Conservation (phyloP, 1,139 yeast species). For the Komagataea norvegica region DNA sequence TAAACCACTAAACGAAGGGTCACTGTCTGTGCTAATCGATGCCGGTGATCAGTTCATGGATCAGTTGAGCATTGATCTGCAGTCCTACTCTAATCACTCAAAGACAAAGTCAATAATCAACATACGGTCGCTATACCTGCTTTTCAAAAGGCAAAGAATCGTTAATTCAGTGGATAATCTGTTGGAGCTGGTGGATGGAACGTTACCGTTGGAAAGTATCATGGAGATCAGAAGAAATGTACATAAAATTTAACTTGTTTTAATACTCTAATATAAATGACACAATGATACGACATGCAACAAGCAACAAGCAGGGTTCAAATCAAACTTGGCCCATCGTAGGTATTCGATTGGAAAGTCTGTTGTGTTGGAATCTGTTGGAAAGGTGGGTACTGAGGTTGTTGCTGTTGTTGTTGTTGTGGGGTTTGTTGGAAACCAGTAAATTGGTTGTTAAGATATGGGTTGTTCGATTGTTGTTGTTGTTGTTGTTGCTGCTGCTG, state of each 20-base stretch:
- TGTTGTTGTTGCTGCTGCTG: conserved; percentile 16
- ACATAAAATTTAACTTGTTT: conserved; percentile 7
- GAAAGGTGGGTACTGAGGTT: neutral
- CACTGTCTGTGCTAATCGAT: conserved; percentile 8
- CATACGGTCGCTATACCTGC: conserved; percentile 11
- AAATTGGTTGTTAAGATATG: conserved; percentile 10
- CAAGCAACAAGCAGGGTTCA: no score
- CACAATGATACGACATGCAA: no score
- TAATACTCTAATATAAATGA: no score
- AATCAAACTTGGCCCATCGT: conserved; percentile 9
- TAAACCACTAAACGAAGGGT: conserved; percentile 15
- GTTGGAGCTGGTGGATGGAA: conserved; percentile 16
- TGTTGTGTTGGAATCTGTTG: conserved; percentile 1
- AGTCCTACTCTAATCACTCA: conserved; percentile 20
- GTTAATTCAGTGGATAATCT: conserved; percentile 10
- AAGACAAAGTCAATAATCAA: conserved; percentile 12
- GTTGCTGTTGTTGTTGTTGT: neutral
- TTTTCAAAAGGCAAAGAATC: conserved; percentile 22
- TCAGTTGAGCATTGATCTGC: conserved; percentile 15
- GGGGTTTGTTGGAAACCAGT: conserved; percentile 14
- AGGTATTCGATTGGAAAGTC: neutral
- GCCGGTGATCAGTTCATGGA: conserved; percentile 18
- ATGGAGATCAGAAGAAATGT: conserved; percentile 18
- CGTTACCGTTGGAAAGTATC: conserved; percentile 20
- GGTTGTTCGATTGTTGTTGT: conserved; percentile 6